Base-by-base conservation (phyloP, 164 flowering plant species). In the Chimonanthus salicifolius region DNA sequence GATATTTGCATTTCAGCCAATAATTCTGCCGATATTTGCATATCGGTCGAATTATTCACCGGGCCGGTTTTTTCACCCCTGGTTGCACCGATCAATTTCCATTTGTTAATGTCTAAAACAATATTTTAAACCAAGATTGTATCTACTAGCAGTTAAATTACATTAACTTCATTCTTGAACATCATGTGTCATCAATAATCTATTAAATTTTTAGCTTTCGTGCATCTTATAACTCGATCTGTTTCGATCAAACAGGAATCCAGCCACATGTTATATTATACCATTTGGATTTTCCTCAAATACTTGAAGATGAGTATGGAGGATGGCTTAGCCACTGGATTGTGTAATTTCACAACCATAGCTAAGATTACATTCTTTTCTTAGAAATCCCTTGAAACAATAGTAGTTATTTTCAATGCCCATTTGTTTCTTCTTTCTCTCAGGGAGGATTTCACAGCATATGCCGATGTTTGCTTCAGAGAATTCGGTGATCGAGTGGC, bases 401-500 rank as follows among this genome's bases (percentile, higher is more conserved):
- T 65, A 9, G 47, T 43, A 10, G 7, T 44, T 8, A 16, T 54
- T 54, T 9, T 5, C 4, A 54, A 54, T 62, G 2, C 43, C 44
- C 44, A 3, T 44, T 20, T 62, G 65, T 6, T 62, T n/a, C 18
- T 20, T 18, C 15, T 63, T 20, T 20, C 33, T 10, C 3, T 11
- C 73, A 71, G 73, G 73, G 73, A 58, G 9, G 73, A 71, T 45
- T 71, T 71, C 43, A 71, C 65, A 71, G 73, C 13, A 58, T 71
- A 51, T 60, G 73, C 73, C 44, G 73, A 60, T 18, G 58, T 54
- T 7, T 60, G 64, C 73, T 71, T 71, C 18, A 71, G 44, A 74
- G 82, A 82, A 66, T 88, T 86, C 50, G 89, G 88, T 11, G 88
- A 88, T 58, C 74, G 87, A 60, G 90, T 88, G 65, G 16, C 7